Base-by-base conservation (phyloP, 352 stramenopile species). In the Phytophthora colocasiae region DNA sequence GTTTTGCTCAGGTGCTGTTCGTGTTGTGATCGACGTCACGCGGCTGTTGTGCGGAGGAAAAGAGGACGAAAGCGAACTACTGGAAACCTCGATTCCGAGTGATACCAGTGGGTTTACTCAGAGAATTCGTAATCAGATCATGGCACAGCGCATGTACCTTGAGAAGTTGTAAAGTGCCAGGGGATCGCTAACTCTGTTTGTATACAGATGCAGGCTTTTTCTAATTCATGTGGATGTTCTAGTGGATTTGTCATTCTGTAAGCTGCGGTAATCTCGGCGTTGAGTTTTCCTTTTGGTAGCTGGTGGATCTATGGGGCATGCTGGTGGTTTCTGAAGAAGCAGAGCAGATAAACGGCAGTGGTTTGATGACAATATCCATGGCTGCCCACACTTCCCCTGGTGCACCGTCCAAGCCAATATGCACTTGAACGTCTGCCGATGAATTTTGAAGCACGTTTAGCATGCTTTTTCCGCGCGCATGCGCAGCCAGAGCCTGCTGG, bases 351-450 rank as follows among this genome's bases (percentile, higher is more conserved):
- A 59, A 12, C 11, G 36, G n/a, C 36, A 73, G 44, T 36, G 58
- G 52, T 48, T 19, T 61, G 2, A 52, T 24, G 8, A 77, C 24
- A 8, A 46, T 15, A 19, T 70, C 45, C 36, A 78, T 63, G 4
- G 73, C 67, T 40, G 63, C 24, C 55, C 74, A 59, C 3, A 82
- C 60, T 29, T 29, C 50, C 9, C 50, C 26, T 0, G 72, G 63
- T 15, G 67, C 58, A 3, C 72, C 72, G 36, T 86, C 75, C 1
- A 62, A 69, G n/a, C 77, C 77, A 0, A 88, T 40, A 59, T 86
- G 80, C 27, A 88, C 22, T 10, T 77, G 52, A 10, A 83, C 61
- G 26, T 71, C 63, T 39, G 55, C 29, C 0, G 59, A 58, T 7
- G 66, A 59, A 29, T 85, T 75, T 19, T 70, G 69, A 14, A 85